Percentiles rank a stretch among this genome's conserved stretches.
Conservation (phyloP, 164 flowering plant species). For the Dillenia turbinata region DNA sequence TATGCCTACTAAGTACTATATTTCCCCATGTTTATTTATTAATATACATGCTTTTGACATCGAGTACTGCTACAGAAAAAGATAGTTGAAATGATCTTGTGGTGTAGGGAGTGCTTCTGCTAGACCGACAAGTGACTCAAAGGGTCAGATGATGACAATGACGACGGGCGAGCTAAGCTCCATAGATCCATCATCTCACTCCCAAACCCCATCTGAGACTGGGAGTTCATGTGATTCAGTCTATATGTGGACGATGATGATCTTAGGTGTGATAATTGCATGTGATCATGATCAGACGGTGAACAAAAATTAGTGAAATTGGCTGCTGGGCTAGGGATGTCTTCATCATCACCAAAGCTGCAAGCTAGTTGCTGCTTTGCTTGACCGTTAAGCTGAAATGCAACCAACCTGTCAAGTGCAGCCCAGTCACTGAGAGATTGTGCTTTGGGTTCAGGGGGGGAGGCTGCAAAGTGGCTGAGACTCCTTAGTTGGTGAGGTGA, state of each 20-base stretch:
- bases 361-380: constrained; percentile 28
- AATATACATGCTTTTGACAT: constrained; percentile 1
- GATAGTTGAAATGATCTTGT: background rate
- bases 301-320: constrained; percentile 9
- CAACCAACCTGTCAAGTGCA: constrained; percentile 54
- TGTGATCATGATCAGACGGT: constrained; percentile 22
- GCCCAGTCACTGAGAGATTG: constrained; percentile 44
- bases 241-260: constrained; percentile 13
- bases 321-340: constrained; percentile 20
- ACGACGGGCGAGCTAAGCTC: constrained; percentile 48
- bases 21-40: background rate
- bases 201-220: constrained; percentile 16
- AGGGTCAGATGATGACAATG: constrained; percentile 55
- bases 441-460: background rate
- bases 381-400: constrained; percentile 55
- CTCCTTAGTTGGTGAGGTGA: constrained; percentile 1
- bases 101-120: constrained; percentile 5
- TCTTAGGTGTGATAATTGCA: constrained; percentile 19
- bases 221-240: constrained; percentile 16
- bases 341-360: constrained; percentile 10
- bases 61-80: constrained; percentile 4
- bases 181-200: constrained; percentile 44
- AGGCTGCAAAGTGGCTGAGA: background rate
- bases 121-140: constrained; percentile 51
- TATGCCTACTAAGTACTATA: background rate